Base-by-base conservation (phyloP, 2,329 filamentous ascomycete species). In the Colletotrichum tamarilloi region DNA sequence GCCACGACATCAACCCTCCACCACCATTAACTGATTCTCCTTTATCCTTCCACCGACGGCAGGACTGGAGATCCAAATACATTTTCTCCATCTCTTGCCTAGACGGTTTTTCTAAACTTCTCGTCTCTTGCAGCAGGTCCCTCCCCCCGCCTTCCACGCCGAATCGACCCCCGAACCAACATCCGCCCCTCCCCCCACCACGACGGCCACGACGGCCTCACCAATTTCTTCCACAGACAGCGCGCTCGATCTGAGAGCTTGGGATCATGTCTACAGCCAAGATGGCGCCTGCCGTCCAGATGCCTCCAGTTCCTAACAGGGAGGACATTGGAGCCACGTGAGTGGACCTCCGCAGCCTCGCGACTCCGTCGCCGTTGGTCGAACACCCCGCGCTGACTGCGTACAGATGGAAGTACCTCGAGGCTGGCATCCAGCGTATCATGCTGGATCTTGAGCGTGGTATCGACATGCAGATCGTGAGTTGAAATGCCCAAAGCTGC, bases 361-460 rank as follows among this genome's bases (percentile, higher is more conserved):
- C 57, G 62, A 63, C 38, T 28, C 42, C 68, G 26, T 46, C 28
- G 32, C 60, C 46, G 67, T 32, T 56, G 35, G 56, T 55, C 49
- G 35, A 49, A 57, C 66, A 66, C 49, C 67, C 71, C 71, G 67
- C 67, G 71, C 74, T 75, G 74, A 75, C 74, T 22, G 49, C 26
- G 53, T 52, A 60, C 78, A 97, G 94, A 85, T 99, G 97, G 97
- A 87, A 88, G 72, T 98, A 97, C 83, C 88, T 99, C 65, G 93
- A 98, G 83, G 88, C 89, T 74, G 95, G 96, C 76, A 95, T 99
- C 77, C 92, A 95, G 76, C 94, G 93, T 81, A 97, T 99, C 80
- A 98, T 99, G 96, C 91, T 91, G 77, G 94, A 97, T 80, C 88
- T 98, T 32, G 94, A 96, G 79, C 93, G 95, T 76, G 97, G 97